These are phyloP conservation scores for Annulohypoxylon truncatum DNA, from an alignment of 2,329 filamentous ascomycete species.

Conservation along the genomic window DNA sequence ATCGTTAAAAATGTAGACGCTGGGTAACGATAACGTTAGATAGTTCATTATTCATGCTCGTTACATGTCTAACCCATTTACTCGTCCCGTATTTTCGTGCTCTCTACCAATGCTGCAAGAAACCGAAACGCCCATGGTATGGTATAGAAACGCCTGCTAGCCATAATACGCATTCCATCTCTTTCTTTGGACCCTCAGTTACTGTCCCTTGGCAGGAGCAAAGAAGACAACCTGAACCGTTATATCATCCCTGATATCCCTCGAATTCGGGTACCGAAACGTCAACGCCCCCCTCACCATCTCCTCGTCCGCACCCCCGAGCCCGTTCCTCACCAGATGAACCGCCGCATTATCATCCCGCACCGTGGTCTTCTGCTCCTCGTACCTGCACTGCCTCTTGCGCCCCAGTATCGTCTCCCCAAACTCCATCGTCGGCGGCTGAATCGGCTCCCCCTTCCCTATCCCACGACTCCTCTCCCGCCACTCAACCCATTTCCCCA, in stretches of 20 bases:
- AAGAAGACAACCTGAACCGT: conserved; percentile 91
- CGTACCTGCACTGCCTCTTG: conserved; percentile 44
- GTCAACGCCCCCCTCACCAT: conserved; percentile 80
- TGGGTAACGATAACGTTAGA: too few relatives aligned
- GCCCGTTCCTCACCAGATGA: conserved; percentile 82
- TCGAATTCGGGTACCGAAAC: conserved; percentile 75
- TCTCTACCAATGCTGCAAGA: neutral
- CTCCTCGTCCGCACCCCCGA: conserved; percentile 80
- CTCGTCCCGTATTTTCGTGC: neutral
- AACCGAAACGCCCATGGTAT: conserved; percentile 6
- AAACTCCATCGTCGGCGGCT: conserved; percentile 32
- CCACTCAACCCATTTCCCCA: conserved; percentile 64
- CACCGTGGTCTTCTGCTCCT: conserved; percentile 74
- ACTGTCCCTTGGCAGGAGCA: conserved; percentile 51
- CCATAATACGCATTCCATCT: neutral
- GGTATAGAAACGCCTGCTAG: conserved; percentile 14
- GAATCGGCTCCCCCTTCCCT: conserved; percentile 10
- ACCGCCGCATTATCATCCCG: conserved; percentile 86
- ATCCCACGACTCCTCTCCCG: conserved; percentile 45
- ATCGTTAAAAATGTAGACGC: too few relatives aligned
- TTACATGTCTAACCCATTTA: neutral
- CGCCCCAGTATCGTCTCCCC: conserved; percentile 44
- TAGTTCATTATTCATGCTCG: neutral
- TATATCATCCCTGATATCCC: conserved; percentile 76
- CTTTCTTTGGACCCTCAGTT: neutral